Base-by-base conservation (phyloP, 2,329 filamentous ascomycete species). In the Hypoxylon sp. region DNA sequence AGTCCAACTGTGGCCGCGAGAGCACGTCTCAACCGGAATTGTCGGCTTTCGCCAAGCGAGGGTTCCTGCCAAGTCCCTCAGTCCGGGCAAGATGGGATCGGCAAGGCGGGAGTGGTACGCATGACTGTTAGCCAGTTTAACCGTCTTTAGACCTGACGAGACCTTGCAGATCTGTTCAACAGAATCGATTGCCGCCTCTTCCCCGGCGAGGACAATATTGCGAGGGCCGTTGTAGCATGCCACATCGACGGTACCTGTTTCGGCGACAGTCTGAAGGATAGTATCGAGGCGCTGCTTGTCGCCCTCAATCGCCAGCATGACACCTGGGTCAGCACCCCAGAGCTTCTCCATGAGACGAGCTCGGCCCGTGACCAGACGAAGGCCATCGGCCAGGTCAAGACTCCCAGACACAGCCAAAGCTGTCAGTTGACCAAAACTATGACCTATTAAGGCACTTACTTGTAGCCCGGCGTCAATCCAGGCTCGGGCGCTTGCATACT, bases 401-500 rank as follows among this genome's bases (percentile, higher is more conserved):
- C 65, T 69, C 0, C 80, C 80, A 3, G 79, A 75, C 0, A 82
- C 70, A 13, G 73, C 74, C 2, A 82, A 65, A 1, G 80, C 81
- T 0, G 80, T 79, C 0, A 82, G 63, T 59, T 83, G 73, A 5
- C 81, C 81, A 46, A 83, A 78, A 57, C 79, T 81, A 62, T 83
- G 81, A 0, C 81, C 81, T 8, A 83, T 62, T 5, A 82, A 46
- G 1, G 75, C 74, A 3, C 72, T 70, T 1, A 80, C 72, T 11
- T 76, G 33, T 0, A 82, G 39, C 22, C 76, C 73, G 66, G 70
- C 68, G 44, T 77, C 72, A 17, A 78, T 76, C 81, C 81, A 83
- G 2, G 70, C 60, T 33, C 67, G 74, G 0, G 81, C 80, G 39
- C 73, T 77, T 0, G 81, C 69, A 48, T 81, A 81, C 51, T 83